These are phyloP conservation scores for Pneumocystis wakefieldiae DNA, from an alignment of 1,139 yeast genomes.

Conservation along the genomic window DNA sequence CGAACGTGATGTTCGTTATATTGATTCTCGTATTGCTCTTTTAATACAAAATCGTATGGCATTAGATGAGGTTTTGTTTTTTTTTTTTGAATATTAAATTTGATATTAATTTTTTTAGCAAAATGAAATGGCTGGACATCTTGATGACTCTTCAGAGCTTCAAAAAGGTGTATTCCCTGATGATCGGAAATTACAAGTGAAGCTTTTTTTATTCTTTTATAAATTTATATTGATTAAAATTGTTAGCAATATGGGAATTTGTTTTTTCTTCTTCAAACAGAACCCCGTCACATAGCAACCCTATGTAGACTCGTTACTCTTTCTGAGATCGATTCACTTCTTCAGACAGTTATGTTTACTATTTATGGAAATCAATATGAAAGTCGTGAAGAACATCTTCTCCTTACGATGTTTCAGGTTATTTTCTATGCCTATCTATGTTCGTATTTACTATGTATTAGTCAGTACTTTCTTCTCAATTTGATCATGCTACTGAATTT, in stretches of 20 bases:
- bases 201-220: neutral
- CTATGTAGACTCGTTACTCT: slow-evolving; percentile 27
- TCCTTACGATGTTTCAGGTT: slow-evolving; percentile 28
- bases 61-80: slow-evolving; percentile 21
- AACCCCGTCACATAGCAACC: slow-evolving; percentile 28
- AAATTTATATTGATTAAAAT: neutral
- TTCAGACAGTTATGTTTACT: slow-evolving; percentile 32
- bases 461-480: slow-evolving; percentile 27
- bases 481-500: slow-evolving; percentile 27
- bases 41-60: slow-evolving; percentile 30
- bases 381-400: slow-evolving; percentile 29
- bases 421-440: neutral
- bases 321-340: slow-evolving; percentile 28
- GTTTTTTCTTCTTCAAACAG: slow-evolving; percentile 28
- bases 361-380: slow-evolving; percentile 32
- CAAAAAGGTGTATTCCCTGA: slow-evolving; percentile 16
- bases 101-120: slow-evolving; percentile 14
- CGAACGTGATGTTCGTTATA: slow-evolving; percentile 29
- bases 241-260: slow-evolving; percentile 25
- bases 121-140: slow-evolving; percentile 25
- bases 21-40: slow-evolving; percentile 29
- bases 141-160: slow-evolving; percentile 18
- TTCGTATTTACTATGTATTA: neutral
- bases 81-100: neutral
- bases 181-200: slow-evolving; percentile 13